Evolutionary conservation across 2,329 filamentous ascomycete genomes (phyloP).

Genomic region (Graphilbum fragrans): DNA sequence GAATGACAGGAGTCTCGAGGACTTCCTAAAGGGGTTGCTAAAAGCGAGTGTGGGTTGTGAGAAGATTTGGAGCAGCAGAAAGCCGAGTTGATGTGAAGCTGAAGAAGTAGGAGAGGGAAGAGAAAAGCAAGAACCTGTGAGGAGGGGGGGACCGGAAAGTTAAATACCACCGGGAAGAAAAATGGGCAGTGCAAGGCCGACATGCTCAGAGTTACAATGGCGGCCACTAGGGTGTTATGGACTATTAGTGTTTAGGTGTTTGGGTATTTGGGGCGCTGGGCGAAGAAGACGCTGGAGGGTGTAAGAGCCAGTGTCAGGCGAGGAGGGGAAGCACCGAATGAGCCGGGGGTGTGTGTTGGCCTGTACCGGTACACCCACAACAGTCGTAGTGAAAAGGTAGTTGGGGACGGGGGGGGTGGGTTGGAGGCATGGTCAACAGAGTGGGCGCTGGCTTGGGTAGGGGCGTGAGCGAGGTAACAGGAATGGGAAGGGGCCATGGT

Average conservation of each 20-base stretch:
- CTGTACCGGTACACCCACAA: too few relatives aligned
- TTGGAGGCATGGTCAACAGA: not conserved
- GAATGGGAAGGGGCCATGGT: too few relatives aligned
- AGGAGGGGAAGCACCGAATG: slow-evolving; percentile 3
- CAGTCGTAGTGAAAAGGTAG: not conserved
- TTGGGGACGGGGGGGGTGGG: not conserved
- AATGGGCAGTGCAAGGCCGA: not conserved
- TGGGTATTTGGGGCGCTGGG: not conserved
- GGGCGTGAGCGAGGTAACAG: too few relatives aligned
- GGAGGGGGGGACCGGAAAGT: slow-evolving; percentile 7
- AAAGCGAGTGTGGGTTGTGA: slow-evolving; percentile 37
- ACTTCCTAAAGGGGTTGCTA: slow-evolving; percentile 44
- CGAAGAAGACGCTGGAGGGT: not conserved
- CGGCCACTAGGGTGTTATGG: not conserved
- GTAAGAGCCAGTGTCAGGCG: slow-evolving; percentile 1
- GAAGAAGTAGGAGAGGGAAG: slow-evolving; percentile 8
- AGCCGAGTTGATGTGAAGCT: slow-evolving; percentile 15
- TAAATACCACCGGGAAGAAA: slow-evolving; percentile 6
- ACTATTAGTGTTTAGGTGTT: not conserved
- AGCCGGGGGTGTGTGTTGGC: not conserved
- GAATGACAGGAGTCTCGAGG: slow-evolving; percentile 67
- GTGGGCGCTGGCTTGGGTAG: not conserved
- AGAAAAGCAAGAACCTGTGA: not conserved
- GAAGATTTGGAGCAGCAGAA: slow-evolving; percentile 23
- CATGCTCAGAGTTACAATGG: not conserved